Percentiles rank a stretch among this genome's conserved stretches.
phyloP scores from a whole-genome alignment of 805 yeast genomes.

The Barnettozyma pratensis region DNA sequence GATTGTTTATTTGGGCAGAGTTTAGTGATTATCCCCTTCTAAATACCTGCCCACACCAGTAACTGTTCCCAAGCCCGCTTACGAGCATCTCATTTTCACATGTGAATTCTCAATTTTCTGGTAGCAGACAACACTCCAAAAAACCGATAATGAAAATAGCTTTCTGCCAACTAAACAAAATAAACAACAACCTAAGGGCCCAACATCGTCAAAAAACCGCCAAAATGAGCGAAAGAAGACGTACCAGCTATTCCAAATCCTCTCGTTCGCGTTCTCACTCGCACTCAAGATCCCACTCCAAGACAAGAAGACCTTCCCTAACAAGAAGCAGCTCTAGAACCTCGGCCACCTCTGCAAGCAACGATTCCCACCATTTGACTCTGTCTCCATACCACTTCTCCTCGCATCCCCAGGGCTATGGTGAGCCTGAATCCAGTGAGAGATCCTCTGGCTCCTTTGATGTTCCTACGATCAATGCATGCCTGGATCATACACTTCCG shows the following conservation, averaged over 20 bases:
- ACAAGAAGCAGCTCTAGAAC: conserved; percentile 5
- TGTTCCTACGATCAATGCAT: conserved; percentile 48
- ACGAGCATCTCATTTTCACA: not conserved
- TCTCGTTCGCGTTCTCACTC: conserved; percentile 18
- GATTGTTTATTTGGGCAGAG: too few relatives aligned
- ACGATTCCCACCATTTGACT: conserved; percentile 2
- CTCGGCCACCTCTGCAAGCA: conserved; percentile 8
- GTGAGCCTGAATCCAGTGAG: not conserved
- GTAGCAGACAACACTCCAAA: not conserved
- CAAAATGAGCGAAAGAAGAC: conserved; percentile 4
- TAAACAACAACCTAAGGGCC: not conserved
- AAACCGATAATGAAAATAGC: not conserved
- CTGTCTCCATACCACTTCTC: conserved; percentile 8
- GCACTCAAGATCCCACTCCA: conserved; percentile 7
- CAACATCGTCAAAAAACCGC: not conserved
- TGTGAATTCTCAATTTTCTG: not conserved
- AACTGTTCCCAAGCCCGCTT: too few relatives aligned
- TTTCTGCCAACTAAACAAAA: not conserved
- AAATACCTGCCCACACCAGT: too few relatives aligned
- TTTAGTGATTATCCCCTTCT: too few relatives aligned
- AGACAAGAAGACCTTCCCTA: conserved; percentile 11
- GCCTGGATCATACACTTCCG: conserved; percentile 74
- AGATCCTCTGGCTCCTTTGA: conserved; percentile 4
- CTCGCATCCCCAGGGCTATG: conserved; percentile 4
- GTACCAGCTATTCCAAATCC: conserved; percentile 4